Conservation (phyloP, 768 basidiomycete species). For the Myochromella boudieri region DNA sequence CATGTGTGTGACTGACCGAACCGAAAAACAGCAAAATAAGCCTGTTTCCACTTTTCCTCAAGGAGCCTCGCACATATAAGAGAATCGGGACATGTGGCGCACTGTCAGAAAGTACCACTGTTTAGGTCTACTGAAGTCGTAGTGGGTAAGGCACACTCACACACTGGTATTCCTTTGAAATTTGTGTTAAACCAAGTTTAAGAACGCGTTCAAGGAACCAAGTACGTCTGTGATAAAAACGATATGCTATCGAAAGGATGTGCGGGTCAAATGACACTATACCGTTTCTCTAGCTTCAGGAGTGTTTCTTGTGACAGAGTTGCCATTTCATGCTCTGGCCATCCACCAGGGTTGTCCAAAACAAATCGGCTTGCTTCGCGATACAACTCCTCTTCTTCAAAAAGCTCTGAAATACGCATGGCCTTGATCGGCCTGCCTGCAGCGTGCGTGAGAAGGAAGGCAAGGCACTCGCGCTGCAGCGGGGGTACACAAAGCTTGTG, state of each 20-base stretch:
- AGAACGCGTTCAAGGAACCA: constrained; percentile 96
- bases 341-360: constrained; percentile 88
- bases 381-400: constrained; percentile 88
- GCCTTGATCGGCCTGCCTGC: constrained; percentile 93
- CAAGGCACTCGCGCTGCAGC: constrained; percentile 78
- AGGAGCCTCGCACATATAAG: constrained; percentile 75
- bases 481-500: constrained; percentile 85
- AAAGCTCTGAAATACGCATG: constrained; percentile 87
- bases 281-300: constrained; percentile 88
- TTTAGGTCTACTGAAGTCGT: too few relatives aligned
- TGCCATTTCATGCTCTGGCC: constrained; percentile 75
- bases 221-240: constrained; percentile 57
- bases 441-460: constrained; percentile 88
- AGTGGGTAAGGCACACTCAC: constrained; percentile 40
- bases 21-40: constrained; percentile 82
- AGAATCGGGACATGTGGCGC: constrained; percentile 81
- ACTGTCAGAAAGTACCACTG: constrained; percentile 41
- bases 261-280: constrained; percentile 15
- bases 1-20: constrained; percentile 54
- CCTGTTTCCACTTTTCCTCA: constrained; percentile 93
- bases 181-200: constrained; percentile 82
- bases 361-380: constrained; percentile 91
- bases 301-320: constrained; percentile 82
- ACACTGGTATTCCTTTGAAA: constrained; percentile 95
- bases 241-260: background rate